Evolutionary conservation across 768 basidiomycete species (phyloP).

Genomic region (Podaxis carcinomalis): DNA sequence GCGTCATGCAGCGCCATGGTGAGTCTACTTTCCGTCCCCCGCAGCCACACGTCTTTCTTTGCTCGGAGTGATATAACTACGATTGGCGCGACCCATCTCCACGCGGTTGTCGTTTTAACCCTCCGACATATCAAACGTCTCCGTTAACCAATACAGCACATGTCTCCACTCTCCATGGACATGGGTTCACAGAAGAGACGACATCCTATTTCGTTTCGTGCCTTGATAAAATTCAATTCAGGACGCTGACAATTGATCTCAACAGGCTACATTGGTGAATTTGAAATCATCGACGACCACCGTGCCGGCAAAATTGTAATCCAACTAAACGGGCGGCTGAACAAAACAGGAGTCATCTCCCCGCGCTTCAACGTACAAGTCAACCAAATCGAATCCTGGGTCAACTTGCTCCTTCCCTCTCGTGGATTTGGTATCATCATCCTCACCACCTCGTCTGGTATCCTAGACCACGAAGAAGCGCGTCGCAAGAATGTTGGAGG

Average conservation of each 20-base stretch:
- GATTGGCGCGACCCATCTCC: constrained; percentile 50
- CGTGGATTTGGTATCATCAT: constrained; percentile 97
- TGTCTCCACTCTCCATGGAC: constrained; percentile 30
- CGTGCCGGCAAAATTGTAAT: constrained; percentile 97
- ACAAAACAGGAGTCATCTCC: constrained; percentile 99
- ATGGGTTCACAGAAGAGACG: constrained; percentile 54
- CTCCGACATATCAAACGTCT: constrained; percentile 68
- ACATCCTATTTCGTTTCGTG: constrained; percentile 29
- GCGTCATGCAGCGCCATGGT: constrained; percentile 99
- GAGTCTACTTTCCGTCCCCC: constrained; percentile 26
- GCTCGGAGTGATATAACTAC: constrained; percentile 83
- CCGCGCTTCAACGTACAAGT: constrained; percentile 97
- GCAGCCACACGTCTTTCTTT: neutral
- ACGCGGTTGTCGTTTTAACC: constrained; percentile 81
- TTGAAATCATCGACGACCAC: constrained; percentile 98
- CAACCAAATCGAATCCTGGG: constrained; percentile 91
- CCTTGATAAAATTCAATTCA: neutral
- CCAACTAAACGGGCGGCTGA: constrained; percentile 96
- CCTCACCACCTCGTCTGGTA: constrained; percentile 95
- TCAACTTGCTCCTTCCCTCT: constrained; percentile 93
- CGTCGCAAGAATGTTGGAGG: constrained; percentile 98
- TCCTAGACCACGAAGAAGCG: constrained; percentile 98
- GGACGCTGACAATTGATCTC: constrained; percentile 4
- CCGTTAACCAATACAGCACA: constrained; percentile 58
- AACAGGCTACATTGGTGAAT: constrained; percentile 95